Evolutionary conservation across 2,329 filamentous ascomycete species (phyloP), one percentile per base, ranked within the genome.

Genomic region (Mycocentrospora acerina): DNA sequence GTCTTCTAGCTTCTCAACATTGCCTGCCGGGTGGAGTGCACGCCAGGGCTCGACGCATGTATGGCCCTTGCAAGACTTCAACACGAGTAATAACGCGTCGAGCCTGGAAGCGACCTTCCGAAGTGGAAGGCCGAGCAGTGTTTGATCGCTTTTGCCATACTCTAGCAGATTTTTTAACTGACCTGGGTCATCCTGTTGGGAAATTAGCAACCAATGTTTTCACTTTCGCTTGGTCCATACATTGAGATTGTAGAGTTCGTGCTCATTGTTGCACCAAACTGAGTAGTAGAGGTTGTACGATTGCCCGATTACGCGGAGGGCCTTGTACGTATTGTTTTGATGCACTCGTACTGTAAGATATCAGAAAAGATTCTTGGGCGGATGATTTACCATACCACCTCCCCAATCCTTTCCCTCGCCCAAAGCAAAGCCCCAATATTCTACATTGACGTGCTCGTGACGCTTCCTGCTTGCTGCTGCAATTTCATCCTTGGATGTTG

Each of bases 231-330:
- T 2, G 32, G 14, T 12, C 52, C 67, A 45, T 59, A 78, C 79
- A 48, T 72, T 76, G 26, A 84, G 53, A 45, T 86, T 75, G 56
- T 86, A 87, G 2, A 85, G 72, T 58, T 87, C 82, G 38, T 80
- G 77, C 53, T 85, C 82, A 35, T 81, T 80, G 11, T 68, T 83
- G 55, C 84, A 87, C 82, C 83, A 87, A 0, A 85, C 80, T 0
- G 80, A 76, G 52, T 87, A 87, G 44, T 81, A 80, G 4, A 86
- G 58, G 51, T 76, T 79, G 53, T 85, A 86, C 4, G 67, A 62
- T 2, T 73, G 57, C 1, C 73, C 67, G 4, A 80, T 68, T 5
- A 84, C 62, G n/a, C 80, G 72, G 14, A 82, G 50, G 0, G 71
- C 74, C 61, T 84, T 83, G 69, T 83, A 84, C 0, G 80, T 83